A percentile compares a stretch with the other conserved stretches of the same genome.
These are phyloP conservation scores for Aspergillus aculeatus DNA, from an alignment of 2,329 filamentous ascomycete species.

Conservation along the genomic window DNA sequence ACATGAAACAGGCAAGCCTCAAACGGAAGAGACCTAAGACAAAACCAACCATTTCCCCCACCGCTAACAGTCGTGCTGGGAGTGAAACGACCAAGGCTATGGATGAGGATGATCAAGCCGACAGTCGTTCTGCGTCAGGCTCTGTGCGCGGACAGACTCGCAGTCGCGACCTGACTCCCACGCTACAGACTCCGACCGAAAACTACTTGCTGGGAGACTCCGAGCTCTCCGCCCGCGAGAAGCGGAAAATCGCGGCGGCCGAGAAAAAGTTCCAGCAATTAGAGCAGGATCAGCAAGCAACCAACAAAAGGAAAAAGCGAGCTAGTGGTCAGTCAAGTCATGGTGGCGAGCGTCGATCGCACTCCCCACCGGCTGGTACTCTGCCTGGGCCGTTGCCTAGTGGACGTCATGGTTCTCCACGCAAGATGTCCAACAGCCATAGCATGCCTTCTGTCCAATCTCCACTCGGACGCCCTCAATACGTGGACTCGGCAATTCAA, in stretches of 20 bases:
- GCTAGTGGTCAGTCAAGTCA: conserved; percentile 55
- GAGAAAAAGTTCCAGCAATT: conserved; percentile 63
- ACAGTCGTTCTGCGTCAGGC: conserved; percentile 57
- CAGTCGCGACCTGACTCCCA: conserved; percentile 63
- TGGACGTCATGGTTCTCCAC: conserved; percentile 28
- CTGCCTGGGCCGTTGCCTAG: conserved; percentile 28
- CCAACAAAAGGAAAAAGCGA: conserved; percentile 56
- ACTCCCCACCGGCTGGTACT: conserved; percentile 35
- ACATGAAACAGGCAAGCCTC: conserved; percentile 43
- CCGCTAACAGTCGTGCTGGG: conserved; percentile 58
- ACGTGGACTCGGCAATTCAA: conserved; percentile 45
- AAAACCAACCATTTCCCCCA: conserved; percentile 54
- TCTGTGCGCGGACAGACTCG: conserved; percentile 56
- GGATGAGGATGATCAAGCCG: conserved; percentile 57
- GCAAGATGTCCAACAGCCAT: conserved; percentile 29
- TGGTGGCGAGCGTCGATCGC: conserved; percentile 39
- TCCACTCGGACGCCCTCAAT: conserved; percentile 30
- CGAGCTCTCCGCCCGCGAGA: conserved; percentile 61
- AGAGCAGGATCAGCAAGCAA: conserved; percentile 55
- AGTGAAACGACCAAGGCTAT: conserved; percentile 55
- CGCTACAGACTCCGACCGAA: conserved; percentile 48
- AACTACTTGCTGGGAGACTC: conserved; percentile 36
- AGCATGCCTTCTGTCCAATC: conserved; percentile 29
- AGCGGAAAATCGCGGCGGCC: conserved; percentile 61
- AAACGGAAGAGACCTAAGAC: conserved; percentile 50